A percentile compares a stretch with the other conserved stretches of the same genome.
Evolutionary conservation across 306 rosid genomes (phyloP).

Genomic region (Canavalia gladiata): DNA sequence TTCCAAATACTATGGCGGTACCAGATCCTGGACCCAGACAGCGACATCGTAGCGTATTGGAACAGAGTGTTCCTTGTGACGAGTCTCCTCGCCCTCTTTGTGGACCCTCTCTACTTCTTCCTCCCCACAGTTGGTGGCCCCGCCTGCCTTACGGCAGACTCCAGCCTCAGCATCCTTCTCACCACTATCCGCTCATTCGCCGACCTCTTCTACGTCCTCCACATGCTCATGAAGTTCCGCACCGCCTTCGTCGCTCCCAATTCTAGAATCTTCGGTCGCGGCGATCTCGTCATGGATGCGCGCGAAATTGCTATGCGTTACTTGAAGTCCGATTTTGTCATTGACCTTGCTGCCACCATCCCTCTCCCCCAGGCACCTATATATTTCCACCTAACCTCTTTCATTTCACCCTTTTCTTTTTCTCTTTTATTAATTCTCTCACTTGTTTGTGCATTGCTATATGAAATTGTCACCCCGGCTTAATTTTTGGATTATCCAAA

Average conservation of each 20-base stretch:
- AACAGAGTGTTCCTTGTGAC: constrained; percentile 79
- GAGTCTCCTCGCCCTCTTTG: constrained; percentile 74
- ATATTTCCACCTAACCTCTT: not conserved
- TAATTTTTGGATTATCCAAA: too few species aligned
- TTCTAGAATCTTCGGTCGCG: constrained; percentile 87
- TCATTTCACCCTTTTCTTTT: too few species aligned
- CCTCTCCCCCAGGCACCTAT: constrained; percentile 77
- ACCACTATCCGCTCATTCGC: constrained; percentile 70
- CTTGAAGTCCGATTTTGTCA: constrained; percentile 77
- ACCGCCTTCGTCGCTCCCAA: constrained; percentile 87
- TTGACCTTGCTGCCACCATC: constrained; percentile 88
- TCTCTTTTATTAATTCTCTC: too few species aligned
- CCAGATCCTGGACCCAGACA: constrained; percentile 87
- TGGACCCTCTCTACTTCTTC: constrained; percentile 88
- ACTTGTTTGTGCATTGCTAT: too few species aligned
- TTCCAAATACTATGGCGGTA: constrained; percentile 73
- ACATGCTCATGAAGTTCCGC: constrained; percentile 83
- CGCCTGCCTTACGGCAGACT: constrained; percentile 66
- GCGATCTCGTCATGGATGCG: constrained; percentile 83
- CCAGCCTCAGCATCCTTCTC: constrained; percentile 50
- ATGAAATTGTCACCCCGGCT: too few species aligned
- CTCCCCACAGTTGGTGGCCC: constrained; percentile 78
- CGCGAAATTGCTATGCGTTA: constrained; percentile 73
- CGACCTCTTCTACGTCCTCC: constrained; percentile 82
- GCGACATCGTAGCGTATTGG: constrained; percentile 81